These are phyloP conservation scores for Iris macrosiphon DNA, from an alignment of 106 monocot genomes.

Conservation along the genomic window DNA sequence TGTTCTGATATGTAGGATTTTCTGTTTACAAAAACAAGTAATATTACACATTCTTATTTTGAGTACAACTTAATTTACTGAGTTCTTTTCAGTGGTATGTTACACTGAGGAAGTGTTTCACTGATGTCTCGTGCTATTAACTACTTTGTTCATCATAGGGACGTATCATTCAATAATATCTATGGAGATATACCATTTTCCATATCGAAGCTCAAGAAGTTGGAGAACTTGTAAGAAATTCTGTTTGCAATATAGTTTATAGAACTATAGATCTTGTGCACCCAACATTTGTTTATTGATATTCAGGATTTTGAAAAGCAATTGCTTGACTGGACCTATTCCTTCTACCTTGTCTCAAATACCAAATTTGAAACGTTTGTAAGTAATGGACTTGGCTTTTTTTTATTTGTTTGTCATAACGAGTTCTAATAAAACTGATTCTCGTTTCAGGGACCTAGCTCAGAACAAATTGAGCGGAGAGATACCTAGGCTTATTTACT, in stretches of 20 bases:
- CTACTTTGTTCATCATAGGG: no score
- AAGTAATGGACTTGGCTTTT: slow-evolving; percentile 10
- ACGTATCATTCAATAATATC: slow-evolving; percentile 81
- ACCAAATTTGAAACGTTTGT: slow-evolving; percentile 87
- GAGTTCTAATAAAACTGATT: background rate
- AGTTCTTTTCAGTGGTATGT: no score
- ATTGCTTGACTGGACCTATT: slow-evolving; percentile 74
- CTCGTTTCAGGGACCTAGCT: slow-evolving; percentile 65
- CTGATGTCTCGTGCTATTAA: no score
- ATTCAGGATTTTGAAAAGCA: slow-evolving; percentile 80
- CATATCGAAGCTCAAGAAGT: slow-evolving; percentile 81
- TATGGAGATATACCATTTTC: slow-evolving; percentile 89
- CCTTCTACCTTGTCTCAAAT: slow-evolving; percentile 94
- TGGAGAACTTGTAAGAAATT: slow-evolving; percentile 64
- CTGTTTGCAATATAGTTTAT: background rate
- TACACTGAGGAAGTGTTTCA: no score
- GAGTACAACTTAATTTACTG: no score
- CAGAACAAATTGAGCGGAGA: slow-evolving; percentile 89
- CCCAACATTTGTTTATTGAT: background rate
- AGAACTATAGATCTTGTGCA: background rate
- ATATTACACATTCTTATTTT: no score
- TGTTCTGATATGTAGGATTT: no score
- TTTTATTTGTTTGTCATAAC: background rate
- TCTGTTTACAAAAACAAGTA: no score
- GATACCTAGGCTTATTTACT: slow-evolving; percentile 88